A percentile compares a stretch with the other conserved stretches of the same genome.
Conservation (phyloP, 768 basidiomycete species). For the Tylopilus plumbeoviolaceoides region DNA sequence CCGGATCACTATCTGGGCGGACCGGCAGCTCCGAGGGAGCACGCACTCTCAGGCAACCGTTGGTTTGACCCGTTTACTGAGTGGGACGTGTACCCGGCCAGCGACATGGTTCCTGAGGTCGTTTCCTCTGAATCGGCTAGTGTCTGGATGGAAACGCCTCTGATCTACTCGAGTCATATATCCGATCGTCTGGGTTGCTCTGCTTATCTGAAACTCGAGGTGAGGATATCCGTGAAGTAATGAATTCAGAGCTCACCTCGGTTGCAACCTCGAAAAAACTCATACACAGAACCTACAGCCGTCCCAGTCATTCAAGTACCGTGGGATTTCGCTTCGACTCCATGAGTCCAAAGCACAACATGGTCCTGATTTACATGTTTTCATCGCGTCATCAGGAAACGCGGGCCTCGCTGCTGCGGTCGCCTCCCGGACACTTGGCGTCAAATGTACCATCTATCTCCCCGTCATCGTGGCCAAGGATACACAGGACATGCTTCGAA, state of each 20-base stretch:
- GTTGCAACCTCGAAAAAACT: background rate
- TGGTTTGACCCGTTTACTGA: background rate
- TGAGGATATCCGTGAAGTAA: constrained; percentile 23
- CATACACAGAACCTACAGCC: constrained; percentile 63
- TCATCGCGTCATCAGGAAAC: constrained; percentile 78
- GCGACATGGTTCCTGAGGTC: background rate
- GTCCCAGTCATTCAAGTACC: constrained; percentile 72
- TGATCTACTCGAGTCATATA: constrained; percentile 56
- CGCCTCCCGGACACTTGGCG: constrained; percentile 49
- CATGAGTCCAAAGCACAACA: constrained; percentile 45
- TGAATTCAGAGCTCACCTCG: background rate
- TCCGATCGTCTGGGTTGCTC: constrained; percentile 48
- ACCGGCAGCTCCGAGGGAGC: background rate
- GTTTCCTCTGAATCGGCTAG: constrained; percentile 5
- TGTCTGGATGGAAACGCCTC: constrained; percentile 62
- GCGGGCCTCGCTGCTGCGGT: constrained; percentile 72
- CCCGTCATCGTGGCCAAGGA: constrained; percentile 48
- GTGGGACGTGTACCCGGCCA: too few species aligned
- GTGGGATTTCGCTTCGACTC: constrained; percentile 63
- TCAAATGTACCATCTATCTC: constrained; percentile 66
- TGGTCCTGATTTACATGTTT: constrained; percentile 54
- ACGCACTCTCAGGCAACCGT: background rate
- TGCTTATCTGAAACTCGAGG: constrained; percentile 74
- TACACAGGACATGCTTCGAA: constrained; percentile 47
- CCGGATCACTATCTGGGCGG: background rate